Conservation (phyloP, 345 rosid species). For the Eucalyptus shirleyi region DNA sequence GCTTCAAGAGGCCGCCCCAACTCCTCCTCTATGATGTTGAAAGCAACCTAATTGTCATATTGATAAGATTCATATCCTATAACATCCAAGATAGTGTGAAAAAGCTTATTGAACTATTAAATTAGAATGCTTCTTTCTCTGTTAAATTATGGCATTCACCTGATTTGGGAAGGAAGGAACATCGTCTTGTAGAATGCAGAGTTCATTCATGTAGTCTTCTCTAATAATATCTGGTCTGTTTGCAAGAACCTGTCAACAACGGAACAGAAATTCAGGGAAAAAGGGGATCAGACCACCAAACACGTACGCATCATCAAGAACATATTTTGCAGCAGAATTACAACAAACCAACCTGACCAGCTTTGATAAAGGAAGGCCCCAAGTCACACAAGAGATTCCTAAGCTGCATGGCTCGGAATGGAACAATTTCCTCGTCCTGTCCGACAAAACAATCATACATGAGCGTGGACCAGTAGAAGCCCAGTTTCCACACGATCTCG, state of each 20-base stretch:
- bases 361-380: slow-evolving; percentile 97
- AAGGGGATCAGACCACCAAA: background rate
- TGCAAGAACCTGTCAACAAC: slow-evolving; percentile 60
- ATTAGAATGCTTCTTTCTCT: background rate
- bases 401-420: slow-evolving; percentile 86
- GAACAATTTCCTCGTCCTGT: slow-evolving; percentile 86
- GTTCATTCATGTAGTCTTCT: slow-evolving; percentile 97
- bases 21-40: slow-evolving; percentile 87
- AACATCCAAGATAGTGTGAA: background rate
- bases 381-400: slow-evolving; percentile 86
- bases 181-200: slow-evolving; percentile 95
- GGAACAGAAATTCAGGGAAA: background rate
- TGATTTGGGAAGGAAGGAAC: slow-evolving; percentile 94
- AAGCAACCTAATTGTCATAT: slow-evolving; percentile 55
- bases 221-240: slow-evolving; percentile 92
- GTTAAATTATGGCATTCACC: slow-evolving; percentile 13
- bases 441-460: slow-evolving; percentile 79
- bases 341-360: slow-evolving; percentile 85
- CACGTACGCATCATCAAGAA: background rate
- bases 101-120: background rate
- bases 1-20: slow-evolving; percentile 83
- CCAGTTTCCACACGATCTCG: slow-evolving; percentile 91
- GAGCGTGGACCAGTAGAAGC: slow-evolving; percentile 81
- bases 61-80: background rate
- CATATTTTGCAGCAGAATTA: background rate